Conservation (phyloP, 805 yeast genomes). For the Starmerella floris region DNA sequence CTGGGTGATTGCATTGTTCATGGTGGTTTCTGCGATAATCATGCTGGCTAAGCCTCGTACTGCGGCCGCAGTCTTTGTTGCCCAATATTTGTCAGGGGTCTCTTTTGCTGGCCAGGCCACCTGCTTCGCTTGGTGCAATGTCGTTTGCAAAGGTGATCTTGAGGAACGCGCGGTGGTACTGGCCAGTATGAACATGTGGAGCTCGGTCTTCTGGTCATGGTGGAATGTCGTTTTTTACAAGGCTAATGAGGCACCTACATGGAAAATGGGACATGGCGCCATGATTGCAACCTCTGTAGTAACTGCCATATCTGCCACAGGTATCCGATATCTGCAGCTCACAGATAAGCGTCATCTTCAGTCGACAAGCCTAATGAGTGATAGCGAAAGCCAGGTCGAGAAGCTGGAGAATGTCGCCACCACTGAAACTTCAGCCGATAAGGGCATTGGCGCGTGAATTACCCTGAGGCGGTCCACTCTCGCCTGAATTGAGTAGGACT, state of each 20-base stretch:
- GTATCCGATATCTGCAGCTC: background rate
- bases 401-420: no score
- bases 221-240: constrained; percentile 1
- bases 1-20: background rate
- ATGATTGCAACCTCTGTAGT: background rate
- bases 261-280: background rate
- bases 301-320: background rate
- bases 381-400: no score
- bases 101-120: background rate
- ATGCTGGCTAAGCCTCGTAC: background rate
- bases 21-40: background rate
- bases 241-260: background rate
- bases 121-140: background rate
- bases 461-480: no score
- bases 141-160: background rate
- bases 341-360: background rate
- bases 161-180: background rate
- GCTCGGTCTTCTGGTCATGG: constrained; percentile 1
- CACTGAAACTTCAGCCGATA: no score
- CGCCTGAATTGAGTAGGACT: no score
- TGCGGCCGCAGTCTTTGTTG: background rate
- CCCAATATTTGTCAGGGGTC: background rate
- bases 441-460: no score
- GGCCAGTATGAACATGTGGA: background rate
- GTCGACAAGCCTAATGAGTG: no score